Conservation (phyloP, 768 basidiomycete genomes). For the Boletus pseudopeckii region DNA sequence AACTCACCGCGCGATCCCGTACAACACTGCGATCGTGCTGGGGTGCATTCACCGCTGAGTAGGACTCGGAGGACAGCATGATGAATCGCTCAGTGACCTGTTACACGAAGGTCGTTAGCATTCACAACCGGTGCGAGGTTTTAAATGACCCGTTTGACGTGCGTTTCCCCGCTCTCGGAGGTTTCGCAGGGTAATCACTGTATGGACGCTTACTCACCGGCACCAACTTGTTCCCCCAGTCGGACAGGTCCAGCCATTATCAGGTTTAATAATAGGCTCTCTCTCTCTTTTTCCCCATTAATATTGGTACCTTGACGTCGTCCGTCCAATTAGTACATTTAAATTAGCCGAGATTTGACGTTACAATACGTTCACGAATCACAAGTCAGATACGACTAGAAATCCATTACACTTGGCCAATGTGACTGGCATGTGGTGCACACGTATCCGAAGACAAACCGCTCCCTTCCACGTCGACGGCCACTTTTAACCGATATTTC, state of each 20-base stretch:
- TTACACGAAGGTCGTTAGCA: neutral
- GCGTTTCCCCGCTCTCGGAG: neutral
- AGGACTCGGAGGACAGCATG: slow-evolving; percentile 1
- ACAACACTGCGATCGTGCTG: neutral
- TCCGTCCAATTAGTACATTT: neutral
- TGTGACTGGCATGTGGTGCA: neutral
- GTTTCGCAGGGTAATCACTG: slow-evolving; percentile 5
- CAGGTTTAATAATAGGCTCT: too few species aligned
- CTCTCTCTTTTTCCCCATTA: too few species aligned
- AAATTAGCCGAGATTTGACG: neutral
- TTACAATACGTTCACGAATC: neutral
- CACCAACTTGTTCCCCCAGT: neutral
- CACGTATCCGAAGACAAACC: neutral
- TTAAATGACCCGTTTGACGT: slow-evolving; percentile 1
- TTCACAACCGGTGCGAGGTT: neutral
- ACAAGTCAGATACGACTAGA: neutral
- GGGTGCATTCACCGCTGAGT: neutral
- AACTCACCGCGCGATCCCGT: slow-evolving; percentile 14
- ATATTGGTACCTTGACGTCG: too few species aligned
- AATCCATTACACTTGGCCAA: neutral
- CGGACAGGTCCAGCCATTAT: neutral
- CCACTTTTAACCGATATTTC: neutral
- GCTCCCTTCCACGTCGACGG: neutral
- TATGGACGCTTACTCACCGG: slow-evolving; percentile 5
- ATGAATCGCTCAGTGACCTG: neutral